Base-by-base conservation (phyloP, 352 stramenopile genomes). In the Aphanomyces stellatus region DNA sequence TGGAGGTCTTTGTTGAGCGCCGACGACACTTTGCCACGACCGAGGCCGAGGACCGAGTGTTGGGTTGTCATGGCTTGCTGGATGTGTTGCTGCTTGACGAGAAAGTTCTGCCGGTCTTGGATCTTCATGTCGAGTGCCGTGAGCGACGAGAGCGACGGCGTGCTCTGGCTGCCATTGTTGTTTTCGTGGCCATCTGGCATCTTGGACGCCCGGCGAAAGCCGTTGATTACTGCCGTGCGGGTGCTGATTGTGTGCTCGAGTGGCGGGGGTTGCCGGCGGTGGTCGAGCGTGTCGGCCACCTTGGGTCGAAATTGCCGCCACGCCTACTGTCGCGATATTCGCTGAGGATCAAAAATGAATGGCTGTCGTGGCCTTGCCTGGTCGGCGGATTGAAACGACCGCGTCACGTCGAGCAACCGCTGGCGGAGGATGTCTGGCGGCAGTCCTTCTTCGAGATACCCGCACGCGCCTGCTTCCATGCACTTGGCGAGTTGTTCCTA, bases 11-110 rank as follows among this genome's bases (percentile, higher is more conserved):
- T 6, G 5, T 33, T 59, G 31, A 67, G 30, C 35, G 42, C 24
- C 25, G 22, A 19, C 19, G 22, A 28, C 7, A 25, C 31, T 22
- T 42, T 35, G 25, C n/a, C 10, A n/a, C 15, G 15, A 13, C 15
- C 17, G 25, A 67, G 43, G 0, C 60, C 60, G 17, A 67, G 46
- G 24, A 46, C 60, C 31, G 60, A 67, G 37, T 67, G 60, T 3
- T 67, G 17, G n/a, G 57, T 51, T 15, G 24, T 49, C 60, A 67
- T 59, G 13, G 28, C 34, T 19, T 42, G 25, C 33, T 40, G 37
- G 25, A 67, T 22, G 1, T 67, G 60, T n/a, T 59, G 17, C 11
- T 57, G 60, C 60, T 67, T 67, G 11, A n/a, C 19, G 41, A 67
- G 13, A 31, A 59, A 57, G 7, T 19, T 67, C 27, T 67, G 60